Evolutionary conservation across 768 basidiomycete species (phyloP).

Genomic region (Boletus coccyginus): DNA sequence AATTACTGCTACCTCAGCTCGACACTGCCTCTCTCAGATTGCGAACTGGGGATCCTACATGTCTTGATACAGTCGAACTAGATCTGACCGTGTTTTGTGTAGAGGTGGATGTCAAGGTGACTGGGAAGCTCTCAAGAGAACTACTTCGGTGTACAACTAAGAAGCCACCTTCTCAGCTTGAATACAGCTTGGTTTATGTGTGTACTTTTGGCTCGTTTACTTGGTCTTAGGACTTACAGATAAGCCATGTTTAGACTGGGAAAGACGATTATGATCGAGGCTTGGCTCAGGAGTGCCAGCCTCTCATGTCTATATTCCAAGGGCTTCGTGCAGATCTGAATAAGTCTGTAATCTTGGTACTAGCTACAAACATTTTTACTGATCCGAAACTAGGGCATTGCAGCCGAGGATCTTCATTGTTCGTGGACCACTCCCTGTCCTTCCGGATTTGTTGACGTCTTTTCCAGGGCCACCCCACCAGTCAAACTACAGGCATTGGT

Average conservation of each 20-base stretch:
- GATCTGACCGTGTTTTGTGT: slow-evolving; percentile 30
- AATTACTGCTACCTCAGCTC: no score
- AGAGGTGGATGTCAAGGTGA: background rate
- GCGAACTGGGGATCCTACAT: background rate
- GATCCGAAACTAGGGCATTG: slow-evolving; percentile 44
- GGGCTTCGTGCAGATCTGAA: slow-evolving; percentile 7
- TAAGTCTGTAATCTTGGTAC: slow-evolving; percentile 5
- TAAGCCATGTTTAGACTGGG: background rate
- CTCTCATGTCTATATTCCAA: background rate
- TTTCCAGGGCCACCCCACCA: slow-evolving; percentile 20
- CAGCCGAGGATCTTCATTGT: slow-evolving; percentile 79
- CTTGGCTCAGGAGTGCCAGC: background rate
- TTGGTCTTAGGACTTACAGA: background rate
- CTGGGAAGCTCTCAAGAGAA: background rate
- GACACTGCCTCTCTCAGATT: no score
- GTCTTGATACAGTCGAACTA: background rate
- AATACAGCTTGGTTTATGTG: slow-evolving; percentile 5
- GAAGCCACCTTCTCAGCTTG: background rate
- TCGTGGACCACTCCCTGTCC: slow-evolving; percentile 16
- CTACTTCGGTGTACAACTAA: slow-evolving; percentile 1
- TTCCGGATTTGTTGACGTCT: no score
- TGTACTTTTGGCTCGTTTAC: background rate
- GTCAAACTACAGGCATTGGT: background rate
- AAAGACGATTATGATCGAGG: slow-evolving; percentile 6
- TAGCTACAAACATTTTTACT: background rate